Evolutionary conservation across 2,329 filamentous ascomycete genomes (phyloP).

Genomic region (Monosporascus ibericus): DNA sequence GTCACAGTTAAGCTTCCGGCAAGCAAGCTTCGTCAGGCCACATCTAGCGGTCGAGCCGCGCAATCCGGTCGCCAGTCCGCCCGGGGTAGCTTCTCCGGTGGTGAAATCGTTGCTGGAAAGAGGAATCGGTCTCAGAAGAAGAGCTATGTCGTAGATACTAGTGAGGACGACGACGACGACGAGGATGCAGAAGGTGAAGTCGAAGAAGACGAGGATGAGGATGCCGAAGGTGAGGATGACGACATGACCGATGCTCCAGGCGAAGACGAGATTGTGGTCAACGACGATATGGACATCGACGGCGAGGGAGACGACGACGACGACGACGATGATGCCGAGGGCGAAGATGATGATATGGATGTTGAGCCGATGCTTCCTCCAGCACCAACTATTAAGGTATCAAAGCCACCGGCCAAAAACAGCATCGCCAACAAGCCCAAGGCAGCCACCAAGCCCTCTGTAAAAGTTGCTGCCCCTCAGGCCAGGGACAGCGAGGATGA

Average conservation of each 20-base stretch:
- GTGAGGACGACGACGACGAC: conserved; percentile 35
- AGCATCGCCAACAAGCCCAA: conserved; percentile 21
- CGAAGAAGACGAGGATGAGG: conserved; percentile 29
- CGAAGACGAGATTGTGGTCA: conserved; percentile 27
- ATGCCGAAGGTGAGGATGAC: conserved; percentile 35
- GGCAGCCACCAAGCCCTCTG: conserved; percentile 25
- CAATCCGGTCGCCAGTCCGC: conserved; percentile 22
- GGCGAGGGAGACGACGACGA: conserved; percentile 37
- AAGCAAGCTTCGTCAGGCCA: conserved; percentile 46
- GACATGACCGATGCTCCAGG: conserved; percentile 32
- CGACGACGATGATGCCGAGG: conserved; percentile 38
- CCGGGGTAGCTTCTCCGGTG: conserved; percentile 34
- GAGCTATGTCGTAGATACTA: conserved; percentile 54
- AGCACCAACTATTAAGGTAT: conserved; percentile 43
- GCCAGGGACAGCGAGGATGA: conserved; percentile 44
- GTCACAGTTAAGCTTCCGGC: conserved; percentile 48
- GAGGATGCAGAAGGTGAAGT: conserved; percentile 35
- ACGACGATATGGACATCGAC: conserved; percentile 35
- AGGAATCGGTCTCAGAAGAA: conserved; percentile 51
- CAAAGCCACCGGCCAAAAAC: conserved; percentile 34
- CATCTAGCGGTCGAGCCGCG: conserved; percentile 30
- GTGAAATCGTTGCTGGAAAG: conserved; percentile 44
- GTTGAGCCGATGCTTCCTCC: conserved; percentile 27
- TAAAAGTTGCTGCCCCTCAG: conserved; percentile 19
- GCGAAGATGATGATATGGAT: conserved; percentile 47